Evolutionary conservation across 2,329 filamentous ascomycete genomes (phyloP), one percentile per base, ranked within the genome.

Genomic region (Talaromyces pinophilus): DNA sequence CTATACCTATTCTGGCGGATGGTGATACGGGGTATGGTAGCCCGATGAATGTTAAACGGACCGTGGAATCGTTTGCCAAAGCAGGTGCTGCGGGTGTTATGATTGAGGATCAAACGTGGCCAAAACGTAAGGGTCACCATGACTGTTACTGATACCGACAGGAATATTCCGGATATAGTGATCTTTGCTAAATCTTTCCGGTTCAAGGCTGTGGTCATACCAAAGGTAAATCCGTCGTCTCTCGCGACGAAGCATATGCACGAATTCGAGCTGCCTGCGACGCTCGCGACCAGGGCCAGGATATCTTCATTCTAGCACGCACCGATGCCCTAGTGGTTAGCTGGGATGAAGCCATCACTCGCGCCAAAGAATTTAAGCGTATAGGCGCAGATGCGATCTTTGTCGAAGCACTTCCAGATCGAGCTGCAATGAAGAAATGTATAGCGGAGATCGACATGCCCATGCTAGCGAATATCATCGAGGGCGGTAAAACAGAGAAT

Each of bases 11-110:
- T 25, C 88, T 90, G 69, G 87, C 83, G 15, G 84, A 86, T 61
- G 83, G 82, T 73, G 84, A 86, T 69, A 85, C 82, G 0, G 84
- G 84, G 2, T 85, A 85, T 67, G 83, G 83, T 10, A 65, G 62
- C 28, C 62, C 62, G 1, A 62, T 67, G 62, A 67, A 64, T 54
- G 62, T 67, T 5, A 48, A 50, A 30, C 62, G 66, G 1, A 67
- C 66, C 8, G 63, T 65, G 40, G 66, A 67, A 33, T 74, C 77
- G 25, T 84, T 83, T 72, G 79, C 80, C 40, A 77, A 79, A 57
- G 76, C 82, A 1, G 83, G 83, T 28, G 80, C 85, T 19, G 83
- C 84, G 1, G 83, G 79, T 0, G 72, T 85, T 15, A 83, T 85
- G 70, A 79, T 85, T 65, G 83, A 86, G 72, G 83, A 85, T 72